Evolutionary conservation across 148 eudicot species (phyloP).

Genomic region (Cornus florida): DNA sequence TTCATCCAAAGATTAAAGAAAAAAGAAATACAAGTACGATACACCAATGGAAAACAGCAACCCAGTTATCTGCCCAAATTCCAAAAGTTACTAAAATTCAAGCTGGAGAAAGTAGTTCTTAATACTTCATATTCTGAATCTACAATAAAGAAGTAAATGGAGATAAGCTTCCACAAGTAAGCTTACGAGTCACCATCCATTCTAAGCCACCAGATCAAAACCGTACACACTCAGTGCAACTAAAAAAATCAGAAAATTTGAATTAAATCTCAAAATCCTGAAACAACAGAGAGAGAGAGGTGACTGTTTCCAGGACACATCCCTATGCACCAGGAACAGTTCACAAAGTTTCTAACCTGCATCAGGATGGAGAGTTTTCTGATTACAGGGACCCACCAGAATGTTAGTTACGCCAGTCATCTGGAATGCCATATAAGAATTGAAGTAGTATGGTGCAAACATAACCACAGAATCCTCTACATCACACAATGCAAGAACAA

Average conservation of each 20-base stretch:
- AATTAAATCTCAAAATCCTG: neutral
- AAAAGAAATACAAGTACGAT: no score
- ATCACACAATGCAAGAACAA: conserved; percentile 94
- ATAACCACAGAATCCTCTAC: conserved; percentile 93
- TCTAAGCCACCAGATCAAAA: neutral
- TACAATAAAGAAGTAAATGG: no score
- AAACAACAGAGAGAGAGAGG: neutral
- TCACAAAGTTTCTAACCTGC: conserved; percentile 59
- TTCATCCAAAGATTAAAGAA: no score
- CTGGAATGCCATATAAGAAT: conserved; percentile 98
- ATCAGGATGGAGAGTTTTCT: conserved; percentile 81
- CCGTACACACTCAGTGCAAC: neutral
- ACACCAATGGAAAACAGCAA: no score
- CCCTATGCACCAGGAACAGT: neutral
- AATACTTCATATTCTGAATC: no score
- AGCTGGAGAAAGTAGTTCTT: no score
- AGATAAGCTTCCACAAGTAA: no score
- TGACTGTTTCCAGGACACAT: neutral
- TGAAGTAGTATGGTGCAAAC: conserved; percentile 99
- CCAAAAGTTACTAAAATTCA: no score
- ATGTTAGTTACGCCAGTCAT: conserved; percentile 96
- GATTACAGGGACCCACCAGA: conserved; percentile 90
- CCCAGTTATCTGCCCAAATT: no score
- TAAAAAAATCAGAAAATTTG: neutral
- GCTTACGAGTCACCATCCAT: neutral